Evolutionary conservation across 768 basidiomycete species (phyloP), one percentile per base, ranked within the genome.

Genomic region (Mycena rebaudengoi): DNA sequence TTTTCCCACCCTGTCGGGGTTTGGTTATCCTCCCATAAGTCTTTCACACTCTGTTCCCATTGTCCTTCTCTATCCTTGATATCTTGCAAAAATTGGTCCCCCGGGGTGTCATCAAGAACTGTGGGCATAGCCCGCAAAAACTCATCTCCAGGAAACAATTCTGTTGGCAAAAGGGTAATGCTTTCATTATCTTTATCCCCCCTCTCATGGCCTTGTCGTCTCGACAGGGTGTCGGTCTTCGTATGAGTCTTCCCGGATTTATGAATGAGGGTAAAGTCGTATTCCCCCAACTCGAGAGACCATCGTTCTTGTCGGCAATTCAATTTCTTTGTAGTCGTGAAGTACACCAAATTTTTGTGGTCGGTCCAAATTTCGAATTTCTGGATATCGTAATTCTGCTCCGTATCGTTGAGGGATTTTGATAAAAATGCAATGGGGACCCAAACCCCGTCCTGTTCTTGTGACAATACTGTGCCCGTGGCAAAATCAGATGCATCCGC

Each of bases 311-410:
- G n/a, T n/a, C n/a, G n/a, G n/a, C 69, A 67, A 49, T 69, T 78
- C 1, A 80, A 69, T 4, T 72, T 69, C 26, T 69, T 66, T 0
- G 73, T 60, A 4, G 70, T 68, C 10, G 45, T 59, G 60, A 79
- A 79, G 40, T 76, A 79, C 11, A 60, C 63, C 0, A 79, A 70
- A 21, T 78, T 74, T 18, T 73, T 67, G 28, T 69, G 60, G 54
- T 71, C 40, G 0, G 20, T 67, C 30, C 1, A 44, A 52, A 0
- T 57, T 21, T 0, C 44, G 44, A 46, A 23, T 23, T 76, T 78
- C 63, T 83, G 69, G 51, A 51, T 51, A 25, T 48, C 45, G 16
- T 48, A 41, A 20, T 41, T 41, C 7, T 20, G 14, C 14, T 41
- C 39, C 5, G 39, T 41, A 20, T 41, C 39, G 14, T 16, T 41